Base-by-base conservation (phyloP, 495 filamentous ascomycete species). In the Penicillium paradoxum region DNA sequence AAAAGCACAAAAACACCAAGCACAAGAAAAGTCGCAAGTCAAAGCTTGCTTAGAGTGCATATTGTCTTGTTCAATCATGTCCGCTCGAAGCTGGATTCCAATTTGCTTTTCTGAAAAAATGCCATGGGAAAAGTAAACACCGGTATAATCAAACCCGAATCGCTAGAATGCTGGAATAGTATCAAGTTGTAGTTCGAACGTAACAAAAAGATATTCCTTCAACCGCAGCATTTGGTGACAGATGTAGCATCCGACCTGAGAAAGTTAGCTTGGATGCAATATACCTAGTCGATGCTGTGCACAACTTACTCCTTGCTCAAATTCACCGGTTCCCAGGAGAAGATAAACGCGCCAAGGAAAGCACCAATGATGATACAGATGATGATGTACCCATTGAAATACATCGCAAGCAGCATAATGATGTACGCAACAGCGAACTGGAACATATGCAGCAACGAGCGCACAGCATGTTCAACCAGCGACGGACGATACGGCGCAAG, bases 401-500 rank as follows among this genome's bases (percentile, higher is more conserved):
- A 85, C 79, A 84, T 83, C 6, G 81, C 79, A n/a, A 80, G 67
- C 48, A 90, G 63, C 84, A 89, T 87, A 49, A 88, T 65, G 59
- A 88, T 79, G 59, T 89, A 90, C 14, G 84, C 85, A 4, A 85
- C 77, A 0, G 79, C 82, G 59, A 89, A 87, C 55, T 88, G 85
- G 17, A 80, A 6, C 72, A 80, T 83, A 58, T 88, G 82, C 21
- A 91, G 53, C 27, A 77, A 32, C 0, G 84, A 80, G 2, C 86
- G 79, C n/a, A 86, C 57, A 3, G 71, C 59, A 54, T 89, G 86
- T 61, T 89, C 80, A 13, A 73, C 50, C 2, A 79, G 25, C 4
- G 62, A 77, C 0, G 80, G 83, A 3, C 80, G 72, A 46, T 79
- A 75, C 0, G 64, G 53, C 1, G 32, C 18, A 21, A 54, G 24